phyloP scores from a whole-genome alignment of 208 protist genomes.

The Perkinsela sp. region DNA sequence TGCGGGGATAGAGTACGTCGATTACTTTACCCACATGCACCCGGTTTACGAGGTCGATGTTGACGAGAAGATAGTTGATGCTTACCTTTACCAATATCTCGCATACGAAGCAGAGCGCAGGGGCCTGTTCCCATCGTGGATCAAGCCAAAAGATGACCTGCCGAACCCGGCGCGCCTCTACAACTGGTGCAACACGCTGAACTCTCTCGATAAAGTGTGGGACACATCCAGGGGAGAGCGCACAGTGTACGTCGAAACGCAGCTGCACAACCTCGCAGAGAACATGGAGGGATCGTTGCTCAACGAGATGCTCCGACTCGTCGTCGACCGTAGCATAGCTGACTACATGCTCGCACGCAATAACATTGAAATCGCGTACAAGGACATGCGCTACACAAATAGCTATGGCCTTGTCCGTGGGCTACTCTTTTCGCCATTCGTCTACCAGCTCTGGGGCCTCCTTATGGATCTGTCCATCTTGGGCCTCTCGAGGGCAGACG shows the following conservation, averaged over 20 bases:
- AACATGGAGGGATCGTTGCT: slow-evolving; percentile 98
- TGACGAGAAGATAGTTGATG: slow-evolving; percentile 99
- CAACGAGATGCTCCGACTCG: slow-evolving; percentile 92
- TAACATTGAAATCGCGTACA: slow-evolving; percentile 96
- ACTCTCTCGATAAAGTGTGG: slow-evolving; percentile 94
- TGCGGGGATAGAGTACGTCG: slow-evolving; percentile 96
- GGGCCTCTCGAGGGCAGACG: slow-evolving; percentile 83
- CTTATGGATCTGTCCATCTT: slow-evolving; percentile 95
- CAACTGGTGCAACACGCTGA: slow-evolving; percentile 99
- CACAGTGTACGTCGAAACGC: slow-evolving; percentile 87
- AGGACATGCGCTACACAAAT: slow-evolving; percentile 99
- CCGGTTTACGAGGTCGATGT: slow-evolving; percentile 97
- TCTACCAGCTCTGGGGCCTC: slow-evolving; percentile 98
- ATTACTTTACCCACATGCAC: slow-evolving; percentile 95
- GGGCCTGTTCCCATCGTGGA: slow-evolving; percentile 98
- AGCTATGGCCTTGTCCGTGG: slow-evolving; percentile 93
- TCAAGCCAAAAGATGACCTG: slow-evolving; percentile 97
- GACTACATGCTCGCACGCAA: slow-evolving; percentile 99
- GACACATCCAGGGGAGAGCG: slow-evolving; percentile 87
- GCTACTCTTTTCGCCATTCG: slow-evolving; percentile 98
- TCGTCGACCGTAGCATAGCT: slow-evolving; percentile 98
- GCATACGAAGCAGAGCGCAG: slow-evolving; percentile 98
- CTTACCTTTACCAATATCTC: slow-evolving; percentile 99
- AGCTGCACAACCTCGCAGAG: slow-evolving; percentile 92
- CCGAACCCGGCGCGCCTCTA: slow-evolving; percentile 94